phyloP scores from a whole-genome alignment of 306 rosid genomes.

The Vigna mungo region DNA sequence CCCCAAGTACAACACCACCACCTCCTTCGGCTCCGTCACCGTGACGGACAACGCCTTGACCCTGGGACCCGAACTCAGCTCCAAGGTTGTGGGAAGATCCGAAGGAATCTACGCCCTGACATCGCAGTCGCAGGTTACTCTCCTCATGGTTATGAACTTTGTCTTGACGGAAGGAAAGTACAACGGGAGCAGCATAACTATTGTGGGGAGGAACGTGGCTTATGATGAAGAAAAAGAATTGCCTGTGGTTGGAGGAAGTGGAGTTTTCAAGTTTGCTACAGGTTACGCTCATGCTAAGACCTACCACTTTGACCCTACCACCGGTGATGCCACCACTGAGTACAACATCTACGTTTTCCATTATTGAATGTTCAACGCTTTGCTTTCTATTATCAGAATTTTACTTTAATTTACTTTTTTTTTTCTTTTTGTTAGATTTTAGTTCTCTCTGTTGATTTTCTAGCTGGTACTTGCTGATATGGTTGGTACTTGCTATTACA shows the following conservation, averaged over 20 bases:
- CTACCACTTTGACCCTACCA: neutral
- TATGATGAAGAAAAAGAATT: slow-evolving; percentile 52
- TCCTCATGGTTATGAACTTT: slow-evolving; percentile 65
- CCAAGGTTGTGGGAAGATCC: slow-evolving; percentile 49
- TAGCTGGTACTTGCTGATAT: neutral
- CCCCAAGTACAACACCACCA: slow-evolving; percentile 25
- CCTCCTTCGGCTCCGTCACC: slow-evolving; percentile 38
- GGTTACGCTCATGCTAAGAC: slow-evolving; percentile 62
- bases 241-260: slow-evolving; percentile 80
- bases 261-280: slow-evolving; percentile 67
- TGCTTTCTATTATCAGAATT: neutral
- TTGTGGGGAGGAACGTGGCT: slow-evolving; percentile 57
- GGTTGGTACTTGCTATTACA: too few relatives aligned
- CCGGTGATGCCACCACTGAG: slow-evolving; percentile 60
- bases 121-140: slow-evolving; percentile 44
- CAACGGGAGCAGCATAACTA: slow-evolving; percentile 63
- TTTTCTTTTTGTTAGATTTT: too few relatives aligned
- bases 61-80: slow-evolving; percentile 39
- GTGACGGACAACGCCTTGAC: slow-evolving; percentile 52
- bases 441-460: too few relatives aligned
- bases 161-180: slow-evolving; percentile 61
- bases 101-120: slow-evolving; percentile 64
- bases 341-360: slow-evolving; percentile 51
- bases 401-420: too few relatives aligned
- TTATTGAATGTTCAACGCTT: neutral